Evolutionary conservation across 2,329 filamentous ascomycete species (phyloP).

Genomic region (Fusarium nisikadoi): DNA sequence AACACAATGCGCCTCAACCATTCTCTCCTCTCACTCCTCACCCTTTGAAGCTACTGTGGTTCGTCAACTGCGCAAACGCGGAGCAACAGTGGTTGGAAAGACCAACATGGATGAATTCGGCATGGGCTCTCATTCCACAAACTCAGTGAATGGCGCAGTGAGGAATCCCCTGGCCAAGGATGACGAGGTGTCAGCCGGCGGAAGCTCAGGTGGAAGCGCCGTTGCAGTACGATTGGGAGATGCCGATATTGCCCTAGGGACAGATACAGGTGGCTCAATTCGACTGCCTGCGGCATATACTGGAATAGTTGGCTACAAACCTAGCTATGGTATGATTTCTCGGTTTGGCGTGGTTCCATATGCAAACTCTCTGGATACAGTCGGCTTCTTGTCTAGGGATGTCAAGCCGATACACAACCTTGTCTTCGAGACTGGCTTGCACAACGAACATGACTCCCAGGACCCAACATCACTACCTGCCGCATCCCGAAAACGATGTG

Average conservation of each 20-base stretch:
- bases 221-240: constrained; percentile 76
- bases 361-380: constrained; percentile 91
- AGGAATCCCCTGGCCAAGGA: constrained; percentile 57
- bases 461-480: constrained; percentile 79
- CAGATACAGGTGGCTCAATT: constrained; percentile 92
- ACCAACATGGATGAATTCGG: constrained; percentile 97
- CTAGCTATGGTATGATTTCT: constrained; percentile 88
- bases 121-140: constrained; percentile 87
- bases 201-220: constrained; percentile 94
- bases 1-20: constrained; percentile 85
- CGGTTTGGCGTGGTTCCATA: constrained; percentile 90
- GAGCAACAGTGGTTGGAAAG: constrained; percentile 76
- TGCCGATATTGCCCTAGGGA: constrained; percentile 78
- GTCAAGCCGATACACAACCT: constrained; percentile 63
- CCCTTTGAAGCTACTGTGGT: constrained; percentile 88
- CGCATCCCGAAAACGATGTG: constrained; percentile 64
- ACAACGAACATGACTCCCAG: constrained; percentile 67
- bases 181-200: constrained; percentile 74
- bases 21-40: constrained; percentile 75
- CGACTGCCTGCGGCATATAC: constrained; percentile 89
- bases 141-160: constrained; percentile 76
- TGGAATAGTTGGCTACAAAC: constrained; percentile 86
- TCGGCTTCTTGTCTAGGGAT: constrained; percentile 75
- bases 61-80: constrained; percentile 69
- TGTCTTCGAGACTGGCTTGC: constrained; percentile 61